phyloP scores from a whole-genome alignment of 2,329 filamentous ascomycete species.

The Akanthomyces dipterigenus region DNA sequence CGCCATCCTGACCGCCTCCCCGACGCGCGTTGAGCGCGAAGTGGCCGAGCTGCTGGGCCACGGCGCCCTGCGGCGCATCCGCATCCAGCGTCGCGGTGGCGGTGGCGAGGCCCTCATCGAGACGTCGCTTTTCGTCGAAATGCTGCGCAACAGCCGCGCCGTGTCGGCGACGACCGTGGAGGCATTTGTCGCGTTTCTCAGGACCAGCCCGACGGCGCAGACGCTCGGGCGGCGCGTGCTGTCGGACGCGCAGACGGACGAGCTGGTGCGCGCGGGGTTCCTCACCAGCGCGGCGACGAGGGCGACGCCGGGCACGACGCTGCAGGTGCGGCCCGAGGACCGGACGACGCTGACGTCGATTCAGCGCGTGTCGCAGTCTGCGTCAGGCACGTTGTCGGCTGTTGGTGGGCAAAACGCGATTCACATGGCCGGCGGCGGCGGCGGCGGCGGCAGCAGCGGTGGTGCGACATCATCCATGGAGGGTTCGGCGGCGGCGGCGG shows the following conservation, averaged over 20 bases:
- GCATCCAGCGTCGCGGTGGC: conserved; percentile 53
- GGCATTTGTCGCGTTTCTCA: conserved; percentile 47
- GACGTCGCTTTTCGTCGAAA: conserved; percentile 45
- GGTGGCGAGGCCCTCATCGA: conserved; percentile 61
- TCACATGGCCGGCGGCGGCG: conserved; percentile 54
- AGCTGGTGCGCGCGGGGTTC: conserved; percentile 60
- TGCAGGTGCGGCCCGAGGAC: conserved; percentile 45
- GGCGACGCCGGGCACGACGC: conserved; percentile 26
- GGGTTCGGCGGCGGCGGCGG: conserved; percentile 6
- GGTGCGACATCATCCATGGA: neutral
- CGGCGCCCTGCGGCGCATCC: conserved; percentile 54
- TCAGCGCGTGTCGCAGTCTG: conserved; percentile 55
- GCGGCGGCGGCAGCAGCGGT: conserved; percentile 31
- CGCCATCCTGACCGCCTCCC: conserved; percentile 47
- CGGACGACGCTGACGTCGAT: conserved; percentile 53
- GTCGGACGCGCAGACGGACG: conserved; percentile 40
- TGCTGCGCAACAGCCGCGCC: conserved; percentile 30
- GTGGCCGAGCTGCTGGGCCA: conserved; percentile 51
- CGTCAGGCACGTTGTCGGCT: conserved; percentile 61
- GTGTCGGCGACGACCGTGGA: conserved; percentile 38
- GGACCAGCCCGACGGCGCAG: conserved; percentile 39
- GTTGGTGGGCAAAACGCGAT: conserved; percentile 63
- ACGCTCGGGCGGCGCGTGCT: conserved; percentile 28
- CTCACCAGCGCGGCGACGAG: conserved; percentile 42
- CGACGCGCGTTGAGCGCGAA: conserved; percentile 61